phyloP scores from a whole-genome alignment of 2,329 filamentous ascomycete species.

The Penicillium sp. region DNA sequence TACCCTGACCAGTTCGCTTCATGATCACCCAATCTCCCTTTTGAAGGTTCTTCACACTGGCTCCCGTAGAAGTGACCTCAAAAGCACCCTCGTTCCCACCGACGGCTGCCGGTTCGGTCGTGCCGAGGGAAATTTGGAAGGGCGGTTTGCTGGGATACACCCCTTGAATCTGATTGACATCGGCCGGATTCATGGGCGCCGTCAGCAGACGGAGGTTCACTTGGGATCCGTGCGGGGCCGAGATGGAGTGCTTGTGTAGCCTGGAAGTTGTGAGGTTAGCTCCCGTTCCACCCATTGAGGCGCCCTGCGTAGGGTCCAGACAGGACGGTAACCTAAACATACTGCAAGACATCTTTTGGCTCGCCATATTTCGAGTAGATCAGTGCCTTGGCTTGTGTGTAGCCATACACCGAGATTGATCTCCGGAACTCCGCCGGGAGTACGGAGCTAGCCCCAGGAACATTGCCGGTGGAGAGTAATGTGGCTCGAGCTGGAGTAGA shows the following conservation, averaged over 20 bases:
- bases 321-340: slow-evolving; percentile 8
- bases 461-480: slow-evolving; percentile 7
- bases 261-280: slow-evolving; percentile 13
- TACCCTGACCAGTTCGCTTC: slow-evolving; percentile 74
- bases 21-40: slow-evolving; percentile 95
- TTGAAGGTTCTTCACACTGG: slow-evolving; percentile 54
- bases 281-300: background rate
- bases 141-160: slow-evolving; percentile 82
- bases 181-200: slow-evolving; percentile 89
- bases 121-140: slow-evolving; percentile 71
- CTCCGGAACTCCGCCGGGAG: slow-evolving; percentile 25
- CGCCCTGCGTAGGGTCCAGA: too few species aligned
- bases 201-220: slow-evolving; percentile 83
- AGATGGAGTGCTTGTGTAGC: slow-evolving; percentile 47
- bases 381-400: slow-evolving; percentile 47
- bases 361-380: slow-evolving; percentile 47
- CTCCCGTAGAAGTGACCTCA: slow-evolving; percentile 69
- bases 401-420: slow-evolving; percentile 45
- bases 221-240: slow-evolving; percentile 51
- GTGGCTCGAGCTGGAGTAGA: slow-evolving; percentile 10
- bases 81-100: slow-evolving; percentile 79
- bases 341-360: slow-evolving; percentile 46
- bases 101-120: slow-evolving; percentile 62
- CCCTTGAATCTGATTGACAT: slow-evolving; percentile 97
- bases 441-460: slow-evolving; percentile 11